Evolutionary conservation across 2,329 filamentous ascomycete species (phyloP).

Genomic region (Penicillium sp.): DNA sequence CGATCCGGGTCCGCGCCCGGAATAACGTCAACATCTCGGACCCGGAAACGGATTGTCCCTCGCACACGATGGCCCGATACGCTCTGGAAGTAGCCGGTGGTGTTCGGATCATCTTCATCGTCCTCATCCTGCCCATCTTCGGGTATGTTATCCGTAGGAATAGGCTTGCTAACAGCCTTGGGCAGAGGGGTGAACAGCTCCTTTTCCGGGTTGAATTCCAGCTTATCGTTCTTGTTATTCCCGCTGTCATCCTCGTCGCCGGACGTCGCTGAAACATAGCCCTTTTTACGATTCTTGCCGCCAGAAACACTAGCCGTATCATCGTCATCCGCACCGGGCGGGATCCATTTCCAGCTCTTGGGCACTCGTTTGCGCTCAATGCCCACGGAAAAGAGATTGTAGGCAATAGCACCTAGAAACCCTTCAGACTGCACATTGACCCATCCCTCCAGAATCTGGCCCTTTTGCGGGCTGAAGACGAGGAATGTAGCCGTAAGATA

Average conservation of each 20-base stretch:
- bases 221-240: constrained; percentile 8
- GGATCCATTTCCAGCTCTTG: constrained; percentile 73
- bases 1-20: constrained; percentile 67
- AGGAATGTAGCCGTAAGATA: constrained; percentile 88
- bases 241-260: constrained; percentile 25
- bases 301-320: constrained; percentile 6
- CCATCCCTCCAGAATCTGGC: constrained; percentile 71
- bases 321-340: constrained; percentile 42
- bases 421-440: constrained; percentile 85
- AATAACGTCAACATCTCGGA: constrained; percentile 72
- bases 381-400: constrained; percentile 87
- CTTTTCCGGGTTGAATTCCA: constrained; percentile 33
- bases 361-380: constrained; percentile 76
- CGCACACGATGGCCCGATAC: constrained; percentile 64
- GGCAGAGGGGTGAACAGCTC: constrained; percentile 38
- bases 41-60: constrained; percentile 69
- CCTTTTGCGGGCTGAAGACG: constrained; percentile 71
- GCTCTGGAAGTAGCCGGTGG: constrained; percentile 73
- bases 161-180: constrained; percentile 28
- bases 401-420: constrained; percentile 83
- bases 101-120: constrained; percentile 50
- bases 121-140: constrained; percentile 29
- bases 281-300: constrained; percentile 20
- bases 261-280: constrained; percentile 9
- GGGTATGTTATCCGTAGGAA: constrained; percentile 15